Base-by-base conservation (phyloP, 768 basidiomycete genomes). In the Mycena maculata region DNA sequence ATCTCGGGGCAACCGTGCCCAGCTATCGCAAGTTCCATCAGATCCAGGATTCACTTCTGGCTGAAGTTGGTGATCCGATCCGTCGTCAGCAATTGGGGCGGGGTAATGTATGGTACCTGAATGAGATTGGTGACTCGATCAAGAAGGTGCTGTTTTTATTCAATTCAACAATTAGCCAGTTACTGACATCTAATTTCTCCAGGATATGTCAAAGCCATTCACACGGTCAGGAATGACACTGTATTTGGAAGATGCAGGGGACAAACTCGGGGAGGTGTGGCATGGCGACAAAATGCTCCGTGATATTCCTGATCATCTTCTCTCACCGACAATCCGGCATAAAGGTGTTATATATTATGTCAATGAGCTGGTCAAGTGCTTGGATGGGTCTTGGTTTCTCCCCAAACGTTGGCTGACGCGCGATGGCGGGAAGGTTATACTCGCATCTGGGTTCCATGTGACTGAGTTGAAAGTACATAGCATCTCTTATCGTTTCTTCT, bases 271-370 rank as follows among this genome's bases (percentile, higher is more conserved):
- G 0, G 71, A 79, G 44, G 73, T 76, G 0, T 76, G 75, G 64
- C 74, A 80, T 53, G 72, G 74, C 5, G 64, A 47, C 0, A 80
- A 81, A 31, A 77, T 78, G 78, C 64, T 79, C 1, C 44, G 68
- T 0, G 76, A 76, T 20, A 72, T 76, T n/a, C 76, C 74, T 0
- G 73, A 79, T 18, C 30, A 56, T 7, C 54, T 78, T 38, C 66
- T 73, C 1, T 73, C 76, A 8, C 78, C 75, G 0, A 74, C 72
- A 54, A 69, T 78, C 11, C 70, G 47, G 1, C 60, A 67, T 15
- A 61, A 70, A 1, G 30, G 47, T 0, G n/a, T 60, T 1, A 57
- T 78, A 10, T 81, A 62, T 36, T 81, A 74, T 56, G 61, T 78
- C 3, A 49, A 78, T 16, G 74, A 81, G 54, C 66, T 81, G 1